Evolutionary conservation across 148 eudicot genomes (phyloP).

Genomic region (Fallopia convolvulus): DNA sequence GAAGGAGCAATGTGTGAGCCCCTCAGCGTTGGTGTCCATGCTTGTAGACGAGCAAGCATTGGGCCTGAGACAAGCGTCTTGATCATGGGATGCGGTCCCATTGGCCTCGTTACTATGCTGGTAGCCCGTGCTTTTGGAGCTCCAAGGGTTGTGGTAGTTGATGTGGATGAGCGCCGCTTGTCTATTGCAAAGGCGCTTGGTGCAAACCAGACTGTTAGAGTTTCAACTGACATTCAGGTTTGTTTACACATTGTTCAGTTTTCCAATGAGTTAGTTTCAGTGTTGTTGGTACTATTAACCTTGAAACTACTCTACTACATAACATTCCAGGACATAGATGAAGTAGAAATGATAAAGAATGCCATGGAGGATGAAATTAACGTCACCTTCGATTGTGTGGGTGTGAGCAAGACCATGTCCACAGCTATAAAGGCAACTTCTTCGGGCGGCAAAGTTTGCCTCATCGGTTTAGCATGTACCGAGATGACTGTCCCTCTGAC

Average conservation of each 20-base stretch:
- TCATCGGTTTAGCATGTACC: conserved; percentile 78
- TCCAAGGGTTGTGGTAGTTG: conserved; percentile 65
- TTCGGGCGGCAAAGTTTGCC: conserved; percentile 82
- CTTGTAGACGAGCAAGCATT: conserved; percentile 29
- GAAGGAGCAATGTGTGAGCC: conserved; percentile 78
- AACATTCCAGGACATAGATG: not conserved
- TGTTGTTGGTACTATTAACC: not conserved
- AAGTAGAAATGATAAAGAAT: not conserved
- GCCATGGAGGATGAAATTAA: not conserved
- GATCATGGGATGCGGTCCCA: conserved; percentile 87
- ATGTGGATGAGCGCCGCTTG: conserved; percentile 12
- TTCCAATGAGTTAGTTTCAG: not conserved
- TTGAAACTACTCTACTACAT: not conserved
- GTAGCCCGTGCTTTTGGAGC: conserved; percentile 95
- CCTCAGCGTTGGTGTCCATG: not conserved
- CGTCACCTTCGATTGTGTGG: conserved; percentile 77
- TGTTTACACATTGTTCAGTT: not conserved
- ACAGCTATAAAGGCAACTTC: conserved; percentile 76
- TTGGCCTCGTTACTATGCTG: conserved; percentile 78
- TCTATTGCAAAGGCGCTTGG: not conserved
- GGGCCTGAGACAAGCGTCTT: conserved; percentile 68
- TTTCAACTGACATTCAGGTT: not conserved
- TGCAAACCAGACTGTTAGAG: not conserved
- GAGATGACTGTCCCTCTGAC: conserved; percentile 85
- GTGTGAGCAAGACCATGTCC: conserved; percentile 81